Percentiles rank a stretch among this genome's conserved stretches.
Conservation (phyloP, 805 yeast genomes). For the Cyberlindnera meyerae region DNA sequence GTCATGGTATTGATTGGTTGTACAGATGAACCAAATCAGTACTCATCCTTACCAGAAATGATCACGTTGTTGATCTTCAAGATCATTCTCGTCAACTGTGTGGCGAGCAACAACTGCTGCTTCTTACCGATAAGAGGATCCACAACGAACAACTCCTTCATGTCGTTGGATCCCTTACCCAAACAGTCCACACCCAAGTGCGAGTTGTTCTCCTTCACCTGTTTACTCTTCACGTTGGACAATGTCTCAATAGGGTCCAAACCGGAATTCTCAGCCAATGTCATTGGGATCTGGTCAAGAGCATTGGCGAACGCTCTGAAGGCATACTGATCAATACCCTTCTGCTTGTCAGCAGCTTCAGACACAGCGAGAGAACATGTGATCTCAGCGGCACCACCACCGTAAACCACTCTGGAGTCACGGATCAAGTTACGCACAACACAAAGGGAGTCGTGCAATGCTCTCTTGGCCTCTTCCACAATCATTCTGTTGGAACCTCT, state of each 20-base stretch:
- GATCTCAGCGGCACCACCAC: constrained; percentile 98
- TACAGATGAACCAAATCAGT: no score
- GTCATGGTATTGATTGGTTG: no score
- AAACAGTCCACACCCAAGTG: constrained; percentile 91
- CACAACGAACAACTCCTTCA: constrained; percentile 90
- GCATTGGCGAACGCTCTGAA: constrained; percentile 93
- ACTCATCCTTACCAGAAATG: constrained; percentile 78
- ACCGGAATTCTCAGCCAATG: constrained; percentile 96
- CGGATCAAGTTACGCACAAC: constrained; percentile 93
- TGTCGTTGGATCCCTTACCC: constrained; percentile 82
- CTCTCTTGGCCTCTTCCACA: constrained; percentile 94
- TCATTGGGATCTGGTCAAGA: constrained; percentile 86
- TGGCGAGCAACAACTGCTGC: constrained; percentile 91
- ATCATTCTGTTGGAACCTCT: constrained; percentile 98
- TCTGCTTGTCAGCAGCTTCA: constrained; percentile 86
- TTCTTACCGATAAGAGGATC: constrained; percentile 97
- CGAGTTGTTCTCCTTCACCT: constrained; percentile 65
- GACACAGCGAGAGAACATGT: constrained; percentile 88
- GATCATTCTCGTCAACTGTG: constrained; percentile 97
- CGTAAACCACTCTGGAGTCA: constrained; percentile 94
- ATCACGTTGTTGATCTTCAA: constrained; percentile 95
- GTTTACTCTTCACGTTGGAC: constrained; percentile 77
- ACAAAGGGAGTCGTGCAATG: constrained; percentile 93
- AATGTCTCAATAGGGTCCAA: constrained; percentile 89
- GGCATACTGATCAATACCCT: constrained; percentile 96